phyloP scores from a whole-genome alignment of 306 rosid genomes.

The Hippophae tibetana region DNA sequence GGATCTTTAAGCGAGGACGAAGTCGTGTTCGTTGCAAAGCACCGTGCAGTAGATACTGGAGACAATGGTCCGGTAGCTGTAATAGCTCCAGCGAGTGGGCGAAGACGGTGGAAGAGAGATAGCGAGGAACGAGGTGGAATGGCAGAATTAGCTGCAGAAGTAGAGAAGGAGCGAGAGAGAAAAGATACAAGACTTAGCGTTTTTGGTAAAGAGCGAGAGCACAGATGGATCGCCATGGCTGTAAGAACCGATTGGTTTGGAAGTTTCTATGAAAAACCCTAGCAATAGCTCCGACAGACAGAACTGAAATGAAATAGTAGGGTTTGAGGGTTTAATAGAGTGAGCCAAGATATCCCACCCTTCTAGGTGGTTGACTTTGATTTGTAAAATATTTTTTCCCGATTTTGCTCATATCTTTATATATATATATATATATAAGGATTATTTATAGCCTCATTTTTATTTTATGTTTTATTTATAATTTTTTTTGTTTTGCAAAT shows the following conservation, averaged over 20 bases:
- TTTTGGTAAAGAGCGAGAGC: constrained; percentile 49
- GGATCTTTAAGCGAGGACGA: constrained; percentile 86
- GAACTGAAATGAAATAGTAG: neutral
- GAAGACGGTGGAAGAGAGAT: constrained; percentile 50
- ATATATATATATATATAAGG: too few relatives aligned
- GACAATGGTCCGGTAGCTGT: constrained; percentile 16
- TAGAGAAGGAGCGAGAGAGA: constrained; percentile 35
- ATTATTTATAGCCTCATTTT: too few relatives aligned
- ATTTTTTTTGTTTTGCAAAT: too few relatives aligned
- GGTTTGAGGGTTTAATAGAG: constrained; percentile 4
- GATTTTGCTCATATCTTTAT: too few relatives aligned
- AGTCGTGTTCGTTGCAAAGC: constrained; percentile 64
- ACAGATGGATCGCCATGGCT: constrained; percentile 53
- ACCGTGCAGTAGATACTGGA: constrained; percentile 16
- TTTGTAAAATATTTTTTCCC: too few relatives aligned
- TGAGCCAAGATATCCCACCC: too few relatives aligned
- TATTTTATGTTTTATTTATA: too few relatives aligned
- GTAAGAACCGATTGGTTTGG: neutral
- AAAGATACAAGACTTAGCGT: constrained; percentile 38
- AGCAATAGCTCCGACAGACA: neutral
- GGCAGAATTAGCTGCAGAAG: constrained; percentile 14
- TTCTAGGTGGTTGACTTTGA: too few relatives aligned
- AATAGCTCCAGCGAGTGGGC: constrained; percentile 46
- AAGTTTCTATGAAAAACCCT: constrained; percentile 26
- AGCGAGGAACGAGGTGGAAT: constrained; percentile 23